Base-by-base conservation (phyloP, 1,284 basidiomycete species). In the Apiotrichum domesticum region DNA sequence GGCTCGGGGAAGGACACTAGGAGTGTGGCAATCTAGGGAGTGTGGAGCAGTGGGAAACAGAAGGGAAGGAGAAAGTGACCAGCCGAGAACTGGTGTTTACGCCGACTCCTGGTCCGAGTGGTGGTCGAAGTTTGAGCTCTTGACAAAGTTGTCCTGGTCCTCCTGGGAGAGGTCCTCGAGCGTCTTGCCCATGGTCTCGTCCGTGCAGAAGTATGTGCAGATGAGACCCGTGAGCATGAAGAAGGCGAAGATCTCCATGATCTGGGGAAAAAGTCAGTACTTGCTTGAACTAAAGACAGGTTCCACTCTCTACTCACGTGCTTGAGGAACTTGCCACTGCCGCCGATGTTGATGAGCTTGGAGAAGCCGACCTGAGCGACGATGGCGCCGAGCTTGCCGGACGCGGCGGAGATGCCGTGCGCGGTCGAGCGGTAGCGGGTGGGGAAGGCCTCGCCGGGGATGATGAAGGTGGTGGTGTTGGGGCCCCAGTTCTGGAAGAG, bases 361-460 rank as follows among this genome's bases (percentile, higher is more conserved):
- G 84, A 82, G 74, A 91, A 89, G 46, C 84, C 87, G 62, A 90
- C 84, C 75, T 90, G 87, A 3, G 87, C 85, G 48, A 91, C 76
- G 70, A 93, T 87, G 52, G 89, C 89, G 44, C 89, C 90, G 51
- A 90, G 80, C 76, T 91, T 92, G 52, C 87, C 88, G 33, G 82
- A 84, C 4, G 87, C 88, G 15, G 89, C 90, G 15, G 85, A 87
- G 71, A 93, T 90, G 74, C 89, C 89, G 74, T 91, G 88, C 3
- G 83, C 86, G 5, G 88, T 90, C 0, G 87, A 87, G 51, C 88
- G 82, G 77, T 90, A 90, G 46, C 89, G 84, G 3, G 90, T 92
- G 2, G 90, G 89, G 85, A 91, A 93, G 34, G 80, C 83, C 74
- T 93, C 88, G 55, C 87, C 88, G 7, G 90, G 90, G 39, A 92